phyloP scores from a whole-genome alignment of 495 filamentous ascomycete species.

The Cryomyces antarcticus region DNA sequence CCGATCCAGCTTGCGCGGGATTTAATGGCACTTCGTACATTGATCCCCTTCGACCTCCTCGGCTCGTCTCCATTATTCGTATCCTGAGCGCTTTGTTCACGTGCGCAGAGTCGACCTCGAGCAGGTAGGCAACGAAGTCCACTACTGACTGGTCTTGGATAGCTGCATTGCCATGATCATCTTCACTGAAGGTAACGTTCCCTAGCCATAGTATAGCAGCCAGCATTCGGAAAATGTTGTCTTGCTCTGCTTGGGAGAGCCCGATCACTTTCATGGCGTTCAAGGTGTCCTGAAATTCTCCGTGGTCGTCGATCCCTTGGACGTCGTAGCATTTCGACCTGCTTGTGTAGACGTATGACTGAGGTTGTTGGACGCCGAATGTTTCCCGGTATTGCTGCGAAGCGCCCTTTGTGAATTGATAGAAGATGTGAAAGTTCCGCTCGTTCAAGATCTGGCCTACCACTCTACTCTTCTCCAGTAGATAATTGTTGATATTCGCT shows the following conservation, averaged over 20 bases:
- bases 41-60: slow-evolving; percentile 57
- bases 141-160: slow-evolving; percentile 77
- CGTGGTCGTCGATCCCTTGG: slow-evolving; percentile 72
- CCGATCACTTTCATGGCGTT: slow-evolving; percentile 92
- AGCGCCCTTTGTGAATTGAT: slow-evolving; percentile 93
- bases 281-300: slow-evolving; percentile 81
- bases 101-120: slow-evolving; percentile 65
- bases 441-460: slow-evolving; percentile 92
- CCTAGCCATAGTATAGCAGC: slow-evolving; percentile 87
- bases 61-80: slow-evolving; percentile 73
- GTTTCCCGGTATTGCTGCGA: slow-evolving; percentile 64
- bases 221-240: slow-evolving; percentile 92
- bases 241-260: slow-evolving; percentile 71
- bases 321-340: slow-evolving; percentile 87
- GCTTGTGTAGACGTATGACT: slow-evolving; percentile 90
- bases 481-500: slow-evolving; percentile 94
- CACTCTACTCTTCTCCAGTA: slow-evolving; percentile 87
- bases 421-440: slow-evolving; percentile 98
- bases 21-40: slow-evolving; percentile 90
- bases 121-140: slow-evolving; percentile 80
- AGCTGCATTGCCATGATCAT: slow-evolving; percentile 69
- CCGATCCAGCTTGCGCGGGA: slow-evolving; percentile 72
- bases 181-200: slow-evolving; percentile 74
- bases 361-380: slow-evolving; percentile 77
- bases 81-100: slow-evolving; percentile 80